phyloP scores from a whole-genome alignment of 2,329 filamentous ascomycete genomes.

The Ophiostoma piceae region DNA sequence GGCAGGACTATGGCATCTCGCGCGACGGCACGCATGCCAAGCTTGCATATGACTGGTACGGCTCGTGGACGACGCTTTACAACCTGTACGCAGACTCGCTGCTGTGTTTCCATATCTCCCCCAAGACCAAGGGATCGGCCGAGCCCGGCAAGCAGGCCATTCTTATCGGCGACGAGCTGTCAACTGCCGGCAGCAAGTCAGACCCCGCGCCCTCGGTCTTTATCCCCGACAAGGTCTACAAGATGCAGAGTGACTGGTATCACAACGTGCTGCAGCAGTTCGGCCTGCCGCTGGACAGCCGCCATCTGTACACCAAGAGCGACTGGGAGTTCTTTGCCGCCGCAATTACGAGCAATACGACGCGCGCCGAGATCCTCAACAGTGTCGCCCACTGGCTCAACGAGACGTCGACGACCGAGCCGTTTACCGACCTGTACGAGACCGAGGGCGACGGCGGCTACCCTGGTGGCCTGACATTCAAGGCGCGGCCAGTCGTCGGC shows the following conservation, averaged over 20 bases:
- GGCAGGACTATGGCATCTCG: constrained; percentile 63
- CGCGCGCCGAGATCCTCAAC: constrained; percentile 66
- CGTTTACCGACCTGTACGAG: constrained; percentile 76
- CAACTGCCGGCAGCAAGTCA: constrained; percentile 21
- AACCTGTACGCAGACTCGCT: constrained; percentile 63
- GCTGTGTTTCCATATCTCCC: constrained; percentile 34
- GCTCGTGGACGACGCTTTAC: constrained; percentile 73
- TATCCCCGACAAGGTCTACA: constrained; percentile 71
- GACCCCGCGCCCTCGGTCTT: constrained; percentile 41
- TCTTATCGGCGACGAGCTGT: neutral
- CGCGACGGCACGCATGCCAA: constrained; percentile 65
- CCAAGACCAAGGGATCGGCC: neutral
- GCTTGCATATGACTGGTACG: constrained; percentile 69
- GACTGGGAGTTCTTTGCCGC: constrained; percentile 91
- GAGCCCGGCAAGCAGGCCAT: constrained; percentile 25
- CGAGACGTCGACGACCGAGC: constrained; percentile 69
- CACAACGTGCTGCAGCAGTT: constrained; percentile 71
- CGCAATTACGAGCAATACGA: constrained; percentile 64
- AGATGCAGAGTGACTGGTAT: constrained; percentile 77
- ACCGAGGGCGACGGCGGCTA: constrained; percentile 73
- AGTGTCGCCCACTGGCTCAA: constrained; percentile 77
- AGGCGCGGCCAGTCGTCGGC: constrained; percentile 75
- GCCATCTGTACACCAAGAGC: constrained; percentile 80
- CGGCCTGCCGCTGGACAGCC: constrained; percentile 73
- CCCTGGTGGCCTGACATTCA: constrained; percentile 68